These are phyloP conservation scores for Eucalyptus urophylla DNA, from an alignment of 345 rosid genomes.

Conservation along the genomic window DNA sequence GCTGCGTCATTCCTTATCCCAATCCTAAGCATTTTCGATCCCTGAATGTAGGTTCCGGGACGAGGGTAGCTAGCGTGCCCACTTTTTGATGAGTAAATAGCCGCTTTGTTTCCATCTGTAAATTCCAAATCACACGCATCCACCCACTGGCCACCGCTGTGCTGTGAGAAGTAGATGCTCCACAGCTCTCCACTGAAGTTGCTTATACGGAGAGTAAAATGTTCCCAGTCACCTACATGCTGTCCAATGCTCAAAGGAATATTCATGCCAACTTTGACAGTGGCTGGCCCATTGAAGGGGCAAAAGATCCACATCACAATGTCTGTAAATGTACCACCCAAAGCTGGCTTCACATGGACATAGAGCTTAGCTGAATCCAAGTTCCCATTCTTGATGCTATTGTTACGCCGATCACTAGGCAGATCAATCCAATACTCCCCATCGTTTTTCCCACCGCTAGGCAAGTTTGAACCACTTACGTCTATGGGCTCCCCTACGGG, in stretches of 20 bases:
- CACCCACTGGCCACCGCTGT: constrained; percentile 82
- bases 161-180: constrained; percentile 82
- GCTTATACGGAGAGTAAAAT: constrained; percentile 75
- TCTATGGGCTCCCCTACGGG: constrained; percentile 26
- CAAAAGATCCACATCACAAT: constrained; percentile 82
- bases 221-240: constrained; percentile 96
- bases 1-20: constrained; percentile 75
- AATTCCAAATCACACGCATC: constrained; percentile 61
- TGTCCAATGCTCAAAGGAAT: constrained; percentile 56
- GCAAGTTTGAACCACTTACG: constrained; percentile 53
- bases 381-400: constrained; percentile 39
- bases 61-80: constrained; percentile 85
- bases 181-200: constrained; percentile 73
- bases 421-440: constrained; percentile 64
- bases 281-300: constrained; percentile 88
- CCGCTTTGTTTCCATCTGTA: constrained; percentile 42
- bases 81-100: constrained; percentile 50
- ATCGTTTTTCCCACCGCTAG: constrained; percentile 55
- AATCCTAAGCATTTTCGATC: constrained; percentile 43
- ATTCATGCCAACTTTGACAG: constrained; percentile 50
- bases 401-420: constrained; percentile 21
- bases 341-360: constrained; percentile 68
- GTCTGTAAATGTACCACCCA: constrained; percentile 83
- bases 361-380: constrained; percentile 65
- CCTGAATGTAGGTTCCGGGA: constrained; percentile 61